These are phyloP conservation scores for Penicillium salamii DNA, from an alignment of 495 filamentous ascomycete genomes.

Conservation along the genomic window DNA sequence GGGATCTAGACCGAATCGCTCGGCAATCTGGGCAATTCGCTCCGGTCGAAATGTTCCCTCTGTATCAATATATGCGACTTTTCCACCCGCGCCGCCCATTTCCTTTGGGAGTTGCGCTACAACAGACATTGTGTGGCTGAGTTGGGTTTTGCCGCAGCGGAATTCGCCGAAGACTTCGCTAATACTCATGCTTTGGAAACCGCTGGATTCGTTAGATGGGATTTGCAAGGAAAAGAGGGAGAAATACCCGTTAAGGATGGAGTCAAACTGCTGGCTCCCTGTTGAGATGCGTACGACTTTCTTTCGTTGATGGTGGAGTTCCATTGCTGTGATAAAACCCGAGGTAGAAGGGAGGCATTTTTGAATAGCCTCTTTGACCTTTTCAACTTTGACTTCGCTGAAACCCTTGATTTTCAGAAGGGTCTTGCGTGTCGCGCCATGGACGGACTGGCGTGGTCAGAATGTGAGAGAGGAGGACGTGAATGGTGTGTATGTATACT, in stretches of 20 bases:
- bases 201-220: constrained; percentile 38
- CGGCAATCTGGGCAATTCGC: constrained; percentile 67
- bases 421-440: constrained; percentile 61
- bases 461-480: too few relatives aligned
- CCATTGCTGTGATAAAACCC: constrained; percentile 76
- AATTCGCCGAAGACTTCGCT: constrained; percentile 74
- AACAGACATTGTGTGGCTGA: constrained; percentile 67
- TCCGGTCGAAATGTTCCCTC: constrained; percentile 80
- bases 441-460: constrained; percentile 51
- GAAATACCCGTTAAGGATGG: constrained; percentile 63
- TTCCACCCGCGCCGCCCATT: constrained; percentile 72
- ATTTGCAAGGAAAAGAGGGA: background rate
- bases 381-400: constrained; percentile 78
- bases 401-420: constrained; percentile 77
- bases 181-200: constrained; percentile 79
- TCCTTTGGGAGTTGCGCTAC: constrained; percentile 58
- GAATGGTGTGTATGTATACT: background rate
- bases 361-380: constrained; percentile 72
- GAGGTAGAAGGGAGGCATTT: constrained; percentile 65
- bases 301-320: constrained; percentile 66
- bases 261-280: constrained; percentile 73
- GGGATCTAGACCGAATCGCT: constrained; percentile 68
- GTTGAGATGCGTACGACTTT: constrained; percentile 68
- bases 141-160: constrained; percentile 74
- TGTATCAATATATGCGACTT: constrained; percentile 79